Conservation (phyloP, 2,329 filamentous ascomycete genomes). For the Salinomyces thailandicus region DNA sequence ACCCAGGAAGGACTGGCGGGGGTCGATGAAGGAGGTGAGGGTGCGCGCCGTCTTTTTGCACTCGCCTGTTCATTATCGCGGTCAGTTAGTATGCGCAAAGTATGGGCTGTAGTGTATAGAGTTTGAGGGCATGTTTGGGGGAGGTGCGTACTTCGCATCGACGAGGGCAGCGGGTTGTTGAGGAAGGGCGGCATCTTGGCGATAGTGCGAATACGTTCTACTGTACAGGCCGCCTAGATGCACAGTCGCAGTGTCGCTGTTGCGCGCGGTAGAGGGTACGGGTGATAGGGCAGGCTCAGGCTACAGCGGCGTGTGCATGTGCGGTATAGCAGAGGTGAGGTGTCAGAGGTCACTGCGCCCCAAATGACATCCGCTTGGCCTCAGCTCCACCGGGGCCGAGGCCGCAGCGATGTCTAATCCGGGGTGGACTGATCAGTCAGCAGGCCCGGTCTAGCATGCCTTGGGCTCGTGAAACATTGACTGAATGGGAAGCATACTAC, state of each 20-base stretch:
- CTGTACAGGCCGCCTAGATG: no score
- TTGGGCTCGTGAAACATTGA: no score
- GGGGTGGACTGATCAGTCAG: no score
- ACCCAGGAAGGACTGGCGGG: slow-evolving; percentile 71
- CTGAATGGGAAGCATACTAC: no score
- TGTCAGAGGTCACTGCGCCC: not conserved
- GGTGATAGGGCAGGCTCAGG: no score
- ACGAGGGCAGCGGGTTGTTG: slow-evolving; percentile 45
- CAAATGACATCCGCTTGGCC: not conserved
- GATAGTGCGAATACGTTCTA: no score
- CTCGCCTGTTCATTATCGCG: slow-evolving; percentile 59
- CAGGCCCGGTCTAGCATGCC: no score
- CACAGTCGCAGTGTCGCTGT: no score
- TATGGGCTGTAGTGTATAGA: slow-evolving; percentile 8
- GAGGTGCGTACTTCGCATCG: slow-evolving; percentile 44
- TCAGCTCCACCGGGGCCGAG: not conserved
- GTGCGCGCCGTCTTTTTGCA: slow-evolving; percentile 97
- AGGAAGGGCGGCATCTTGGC: slow-evolving; percentile 37
- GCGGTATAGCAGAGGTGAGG: not conserved
- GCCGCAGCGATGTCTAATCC: no score
- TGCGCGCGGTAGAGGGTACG: no score
- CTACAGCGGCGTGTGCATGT: not conserved
- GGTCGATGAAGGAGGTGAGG: slow-evolving; percentile 86
- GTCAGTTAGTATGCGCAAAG: slow-evolving; percentile 7
- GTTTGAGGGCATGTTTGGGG: no score